Conservation (phyloP, 257 asterid species). For the Solanum infundibuliforme region DNA sequence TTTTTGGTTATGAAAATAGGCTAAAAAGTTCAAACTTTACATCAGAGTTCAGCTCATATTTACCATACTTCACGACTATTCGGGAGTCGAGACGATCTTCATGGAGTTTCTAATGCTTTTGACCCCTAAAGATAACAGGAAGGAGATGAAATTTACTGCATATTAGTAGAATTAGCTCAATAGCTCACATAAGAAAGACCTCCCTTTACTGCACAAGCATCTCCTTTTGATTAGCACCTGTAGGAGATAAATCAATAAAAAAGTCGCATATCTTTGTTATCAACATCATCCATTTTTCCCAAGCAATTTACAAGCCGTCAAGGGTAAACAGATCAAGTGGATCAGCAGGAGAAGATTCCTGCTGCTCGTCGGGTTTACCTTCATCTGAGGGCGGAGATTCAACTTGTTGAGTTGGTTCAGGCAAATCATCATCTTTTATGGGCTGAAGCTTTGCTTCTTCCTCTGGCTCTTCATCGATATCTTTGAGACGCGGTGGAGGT, state of each 20-base stretch:
- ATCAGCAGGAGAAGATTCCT: constrained; percentile 58
- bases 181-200: constrained; percentile 26
- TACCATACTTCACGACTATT: background rate
- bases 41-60: background rate
- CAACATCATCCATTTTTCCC: constrained; percentile 39
- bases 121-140: background rate
- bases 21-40: background rate
- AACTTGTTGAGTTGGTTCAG: constrained; percentile 11
- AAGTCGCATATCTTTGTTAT: constrained; percentile 36
- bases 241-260: constrained; percentile 58
- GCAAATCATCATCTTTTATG: background rate
- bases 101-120: background rate
- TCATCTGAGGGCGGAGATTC: constrained; percentile 45
- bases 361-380: constrained; percentile 75
- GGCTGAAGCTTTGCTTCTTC: background rate
- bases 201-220: constrained; percentile 40
- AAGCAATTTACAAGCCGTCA: constrained; percentile 61
- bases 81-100: background rate
- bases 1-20: background rate
- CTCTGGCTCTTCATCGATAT: background rate
- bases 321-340: constrained; percentile 72
- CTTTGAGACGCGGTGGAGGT: constrained; percentile 27
- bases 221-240: constrained; percentile 60
- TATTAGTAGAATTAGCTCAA: constrained; percentile 9
- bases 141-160: background rate